phyloP scores from a whole-genome alignment of 768 basidiomycete species.

The Xerocomellus dryophilus region DNA sequence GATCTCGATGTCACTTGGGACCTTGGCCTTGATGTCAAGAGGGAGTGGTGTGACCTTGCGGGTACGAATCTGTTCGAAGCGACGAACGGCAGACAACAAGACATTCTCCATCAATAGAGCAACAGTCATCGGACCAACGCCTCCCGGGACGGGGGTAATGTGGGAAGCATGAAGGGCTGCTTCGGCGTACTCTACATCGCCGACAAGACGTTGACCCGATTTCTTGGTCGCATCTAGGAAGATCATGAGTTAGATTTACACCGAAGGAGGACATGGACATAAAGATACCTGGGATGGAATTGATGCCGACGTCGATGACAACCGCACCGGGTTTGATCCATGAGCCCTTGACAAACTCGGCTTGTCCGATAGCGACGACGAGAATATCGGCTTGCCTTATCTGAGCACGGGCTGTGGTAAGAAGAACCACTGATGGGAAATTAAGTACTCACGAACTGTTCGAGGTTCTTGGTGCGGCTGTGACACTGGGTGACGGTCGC shows the following conservation, averaged over 20 bases:
- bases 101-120: conserved; percentile 98
- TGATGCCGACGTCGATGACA: conserved; percentile 98
- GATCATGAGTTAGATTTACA: neutral
- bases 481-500: conserved; percentile 99
- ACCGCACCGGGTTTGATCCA: conserved; percentile 96
- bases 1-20: conserved; percentile 96
- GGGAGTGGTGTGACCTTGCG: conserved; percentile 76
- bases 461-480: conserved; percentile 80
- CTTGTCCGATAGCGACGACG: conserved; percentile 93
- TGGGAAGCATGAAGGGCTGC: conserved; percentile 77
- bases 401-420: conserved; percentile 37
- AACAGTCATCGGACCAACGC: conserved; percentile 99
- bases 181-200: conserved; percentile 85
- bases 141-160: conserved; percentile 98
- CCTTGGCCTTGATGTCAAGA: conserved; percentile 76
- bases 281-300: conserved; percentile 79
- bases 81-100: conserved; percentile 74
- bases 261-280: neutral
- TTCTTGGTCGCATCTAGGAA: conserved; percentile 80
- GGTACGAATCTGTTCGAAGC: conserved; percentile 65
- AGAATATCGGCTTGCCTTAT: conserved; percentile 86
- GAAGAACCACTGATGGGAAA: conserved; percentile 10
- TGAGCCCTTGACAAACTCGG: conserved; percentile 85
- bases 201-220: conserved; percentile 91
- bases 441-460: conserved; percentile 59